These are phyloP conservation scores for Diplocarpon rosae DNA, from an alignment of 2,329 filamentous ascomycete species.

Conservation along the genomic window DNA sequence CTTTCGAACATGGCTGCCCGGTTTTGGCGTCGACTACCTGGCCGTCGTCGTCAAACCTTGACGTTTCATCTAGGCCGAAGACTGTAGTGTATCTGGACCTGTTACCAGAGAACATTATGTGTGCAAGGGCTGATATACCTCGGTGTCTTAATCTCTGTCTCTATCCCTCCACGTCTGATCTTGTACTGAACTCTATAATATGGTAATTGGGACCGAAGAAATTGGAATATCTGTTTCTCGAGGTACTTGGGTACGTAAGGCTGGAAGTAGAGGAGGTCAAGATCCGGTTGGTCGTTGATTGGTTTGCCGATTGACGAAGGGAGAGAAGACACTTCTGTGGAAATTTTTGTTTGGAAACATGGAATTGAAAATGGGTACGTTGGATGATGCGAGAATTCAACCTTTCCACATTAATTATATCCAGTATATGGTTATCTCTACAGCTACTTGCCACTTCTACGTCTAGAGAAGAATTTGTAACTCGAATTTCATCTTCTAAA, in stretches of 20 bases:
- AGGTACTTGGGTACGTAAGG: conserved; percentile 53
- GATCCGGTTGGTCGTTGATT: conserved; percentile 57
- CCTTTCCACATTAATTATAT: conserved; percentile 4
- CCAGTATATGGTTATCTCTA: no score
- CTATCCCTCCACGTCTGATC: conserved; percentile 53
- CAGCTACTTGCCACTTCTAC: no score
- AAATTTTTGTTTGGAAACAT: conserved; percentile 31
- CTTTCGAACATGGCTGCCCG: conserved; percentile 31
- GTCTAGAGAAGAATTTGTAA: no score
- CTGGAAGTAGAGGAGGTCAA: conserved; percentile 66
- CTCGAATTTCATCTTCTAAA: conserved; percentile 4
- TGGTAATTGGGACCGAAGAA: conserved; percentile 58
- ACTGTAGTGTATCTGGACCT: conserved; percentile 43
- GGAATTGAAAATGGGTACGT: conserved; percentile 42
- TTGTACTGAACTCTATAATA: conserved; percentile 69
- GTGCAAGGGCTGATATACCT: conserved; percentile 27
- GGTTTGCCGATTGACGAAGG: conserved; percentile 41
- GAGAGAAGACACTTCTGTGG: conserved; percentile 31
- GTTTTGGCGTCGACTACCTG: conserved; percentile 35
- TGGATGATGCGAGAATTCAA: conserved; percentile 29
- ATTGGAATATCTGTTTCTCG: conserved; percentile 52
- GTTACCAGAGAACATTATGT: not conserved
- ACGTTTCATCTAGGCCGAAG: conserved; percentile 51
- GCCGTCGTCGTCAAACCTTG: conserved; percentile 40
- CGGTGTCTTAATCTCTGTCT: conserved; percentile 48